Conservation (phyloP, 1,284 basidiomycete species). For the Cystobasidium slooffiae region DNA sequence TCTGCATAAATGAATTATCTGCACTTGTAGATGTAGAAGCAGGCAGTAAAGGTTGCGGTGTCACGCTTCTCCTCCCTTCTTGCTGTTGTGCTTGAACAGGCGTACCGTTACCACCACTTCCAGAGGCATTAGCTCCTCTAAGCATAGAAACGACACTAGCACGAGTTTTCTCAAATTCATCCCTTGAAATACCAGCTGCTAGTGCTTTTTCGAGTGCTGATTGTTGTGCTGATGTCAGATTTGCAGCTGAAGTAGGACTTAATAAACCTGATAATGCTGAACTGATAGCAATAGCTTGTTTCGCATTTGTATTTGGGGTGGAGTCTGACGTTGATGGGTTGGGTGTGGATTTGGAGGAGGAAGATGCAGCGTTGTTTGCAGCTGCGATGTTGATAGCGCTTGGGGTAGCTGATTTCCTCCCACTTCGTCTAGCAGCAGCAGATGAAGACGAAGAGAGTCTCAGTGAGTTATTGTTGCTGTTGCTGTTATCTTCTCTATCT, state of each 20-base stretch:
- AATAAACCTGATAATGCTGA: conserved; percentile 17
- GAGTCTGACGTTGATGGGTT: conserved; percentile 2
- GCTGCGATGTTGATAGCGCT: conserved; percentile 14
- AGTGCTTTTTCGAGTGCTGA: conserved; percentile 31
- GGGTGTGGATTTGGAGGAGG: background rate
- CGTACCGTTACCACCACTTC: too few species aligned
- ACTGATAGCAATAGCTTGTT: background rate
- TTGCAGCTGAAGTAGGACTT: conserved; percentile 16
- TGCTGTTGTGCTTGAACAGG: background rate
- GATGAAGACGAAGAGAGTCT: conserved; percentile 12
- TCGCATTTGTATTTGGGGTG: conserved; percentile 7
- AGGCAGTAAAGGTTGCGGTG: conserved; percentile 3
- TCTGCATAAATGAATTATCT: background rate
- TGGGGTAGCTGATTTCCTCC: conserved; percentile 19
- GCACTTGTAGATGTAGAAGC: conserved; percentile 5
- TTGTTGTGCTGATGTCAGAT: conserved; percentile 24
- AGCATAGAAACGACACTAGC: conserved; percentile 38
- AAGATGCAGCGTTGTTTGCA: conserved; percentile 11
- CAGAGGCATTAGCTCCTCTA: background rate
- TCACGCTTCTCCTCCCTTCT: conserved; percentile 11
- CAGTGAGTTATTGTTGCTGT: background rate
- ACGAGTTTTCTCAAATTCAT: conserved; percentile 41
- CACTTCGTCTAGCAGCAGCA: background rate
- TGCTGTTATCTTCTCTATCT: background rate
- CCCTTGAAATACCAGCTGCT: conserved; percentile 39